Evolutionary conservation across 441 rosid species (phyloP).

Genomic region (Eugenia klotzschiana): DNA sequence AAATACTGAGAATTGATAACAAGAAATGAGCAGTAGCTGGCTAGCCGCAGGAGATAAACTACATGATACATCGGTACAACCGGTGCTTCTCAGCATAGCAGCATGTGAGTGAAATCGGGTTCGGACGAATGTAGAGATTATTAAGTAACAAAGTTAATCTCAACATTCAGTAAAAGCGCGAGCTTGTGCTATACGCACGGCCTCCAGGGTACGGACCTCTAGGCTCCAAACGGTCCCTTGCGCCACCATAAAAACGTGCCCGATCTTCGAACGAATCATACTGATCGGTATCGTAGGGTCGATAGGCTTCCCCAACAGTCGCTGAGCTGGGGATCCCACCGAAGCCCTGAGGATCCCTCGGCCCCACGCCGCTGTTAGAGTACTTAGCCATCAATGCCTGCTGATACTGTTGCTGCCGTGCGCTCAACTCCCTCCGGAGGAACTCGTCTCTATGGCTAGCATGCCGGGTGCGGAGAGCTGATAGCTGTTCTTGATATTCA

Average conservation of each 20-base stretch:
- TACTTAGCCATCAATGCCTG: slow-evolving; percentile 29
- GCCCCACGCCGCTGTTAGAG: slow-evolving; percentile 22
- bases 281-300: slow-evolving; percentile 27
- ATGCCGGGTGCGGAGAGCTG: slow-evolving; percentile 45
- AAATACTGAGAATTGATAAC: not conserved
- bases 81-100: not conserved
- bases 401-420: slow-evolving; percentile 47
- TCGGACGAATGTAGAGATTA: not conserved
- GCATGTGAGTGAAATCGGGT: not conserved
- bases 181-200: slow-evolving; percentile 26
- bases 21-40: not conserved
- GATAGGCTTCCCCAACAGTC: slow-evolving; percentile 34
- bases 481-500: slow-evolving; percentile 55
- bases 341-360: slow-evolving; percentile 33
- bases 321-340: slow-evolving; percentile 21
- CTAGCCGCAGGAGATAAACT: not conserved
- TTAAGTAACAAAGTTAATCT: not conserved
- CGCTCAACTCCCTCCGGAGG: slow-evolving; percentile 47
- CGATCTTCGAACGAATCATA: slow-evolving; percentile 46
- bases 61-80: not conserved
- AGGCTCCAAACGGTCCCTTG: slow-evolving; percentile 46
- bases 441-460: slow-evolving; percentile 57
- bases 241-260: slow-evolving; percentile 28
- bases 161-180: slow-evolving; percentile 36
- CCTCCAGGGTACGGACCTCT: slow-evolving; percentile 52